Conservation (phyloP, 257 asterid species). For the Fraxinus excelsior region DNA sequence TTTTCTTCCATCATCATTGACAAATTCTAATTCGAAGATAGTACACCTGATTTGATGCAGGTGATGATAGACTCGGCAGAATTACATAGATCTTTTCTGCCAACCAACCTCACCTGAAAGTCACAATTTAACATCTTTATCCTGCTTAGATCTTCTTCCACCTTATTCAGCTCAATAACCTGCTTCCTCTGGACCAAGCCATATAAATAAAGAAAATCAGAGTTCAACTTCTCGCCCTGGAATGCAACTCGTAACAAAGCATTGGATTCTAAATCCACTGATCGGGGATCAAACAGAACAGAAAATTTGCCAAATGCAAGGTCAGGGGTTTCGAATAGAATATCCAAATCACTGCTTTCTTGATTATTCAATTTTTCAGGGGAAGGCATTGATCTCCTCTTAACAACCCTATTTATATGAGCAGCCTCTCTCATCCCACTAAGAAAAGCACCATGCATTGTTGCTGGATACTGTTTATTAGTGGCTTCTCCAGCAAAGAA, state of each 20-base stretch:
- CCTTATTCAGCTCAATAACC: slow-evolving; percentile 58
- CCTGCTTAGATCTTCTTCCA: slow-evolving; percentile 69
- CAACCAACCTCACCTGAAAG: slow-evolving; percentile 59
- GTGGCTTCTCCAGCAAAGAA: slow-evolving; percentile 99
- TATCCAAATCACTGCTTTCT: slow-evolving; percentile 43
- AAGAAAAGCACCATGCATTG: slow-evolving; percentile 98
- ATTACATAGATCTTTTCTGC: slow-evolving; percentile 49
- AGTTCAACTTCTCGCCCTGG: slow-evolving; percentile 37
- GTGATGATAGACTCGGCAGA: slow-evolving; percentile 62
- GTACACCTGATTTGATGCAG: slow-evolving; percentile 48
- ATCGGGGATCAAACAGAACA: slow-evolving; percentile 58
- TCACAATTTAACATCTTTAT: slow-evolving; percentile 50
- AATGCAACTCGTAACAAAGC: slow-evolving; percentile 61
- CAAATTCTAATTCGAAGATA: slow-evolving; percentile 8
- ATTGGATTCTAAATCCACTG: slow-evolving; percentile 50
- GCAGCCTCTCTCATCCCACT: slow-evolving; percentile 99
- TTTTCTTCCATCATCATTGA: not conserved
- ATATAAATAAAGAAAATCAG: slow-evolving; percentile 46
- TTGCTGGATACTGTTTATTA: slow-evolving; percentile 92
- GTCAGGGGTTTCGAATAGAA: slow-evolving; percentile 66
- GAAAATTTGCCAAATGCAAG: slow-evolving; percentile 68
- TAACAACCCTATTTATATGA: slow-evolving; percentile 71
- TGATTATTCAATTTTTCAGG: slow-evolving; percentile 32
- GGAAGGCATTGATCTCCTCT: slow-evolving; percentile 37
- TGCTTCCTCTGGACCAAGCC: slow-evolving; percentile 59